These are phyloP conservation scores for Penicillium sclerotigenum DNA, from an alignment of 2,329 filamentous ascomycete species.

Conservation along the genomic window DNA sequence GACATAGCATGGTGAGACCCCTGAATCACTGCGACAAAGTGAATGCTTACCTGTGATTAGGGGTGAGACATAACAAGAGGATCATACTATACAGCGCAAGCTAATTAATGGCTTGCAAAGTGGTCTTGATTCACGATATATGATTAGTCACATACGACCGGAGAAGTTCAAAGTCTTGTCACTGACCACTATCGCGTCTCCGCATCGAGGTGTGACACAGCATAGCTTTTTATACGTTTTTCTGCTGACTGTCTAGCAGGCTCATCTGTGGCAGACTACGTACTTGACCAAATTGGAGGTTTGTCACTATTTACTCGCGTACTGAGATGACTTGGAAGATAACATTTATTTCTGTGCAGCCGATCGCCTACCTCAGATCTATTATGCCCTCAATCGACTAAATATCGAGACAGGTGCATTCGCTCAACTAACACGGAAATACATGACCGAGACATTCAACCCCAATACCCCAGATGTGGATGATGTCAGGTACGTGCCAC, in stretches of 20 bases:
- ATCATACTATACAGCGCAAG: constrained; percentile 10
- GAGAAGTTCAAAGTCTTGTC: constrained; percentile 72
- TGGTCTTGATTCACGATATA: constrained; percentile 61
- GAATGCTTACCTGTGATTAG: constrained; percentile 21
- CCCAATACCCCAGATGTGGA: constrained; percentile 55
- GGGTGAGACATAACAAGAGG: constrained; percentile 28
- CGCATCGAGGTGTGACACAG: constrained; percentile 50
- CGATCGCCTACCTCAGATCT: constrained; percentile 53
- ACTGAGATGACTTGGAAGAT: too few species aligned
- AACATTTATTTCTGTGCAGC: constrained; percentile 36
- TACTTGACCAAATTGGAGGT: constrained; percentile 58
- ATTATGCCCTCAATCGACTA: constrained; percentile 54
- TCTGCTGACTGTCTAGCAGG: constrained; percentile 34
- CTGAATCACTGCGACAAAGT: neutral
- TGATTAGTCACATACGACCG: constrained; percentile 59
- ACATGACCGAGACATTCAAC: constrained; percentile 60
- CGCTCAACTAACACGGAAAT: constrained; percentile 57
- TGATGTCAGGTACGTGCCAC: constrained; percentile 45
- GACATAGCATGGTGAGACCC: constrained; percentile 49
- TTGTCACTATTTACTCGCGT: constrained; percentile 14
- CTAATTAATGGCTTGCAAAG: constrained; percentile 35
- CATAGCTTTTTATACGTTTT: neutral
- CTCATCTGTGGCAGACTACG: constrained; percentile 60
- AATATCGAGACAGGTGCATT: constrained; percentile 60
- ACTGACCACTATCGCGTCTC: constrained; percentile 61